Percentiles rank a stretch among this genome's conserved stretches.
phyloP scores from a whole-genome alignment of 805 yeast species.

The Debaryomyces tyrocola region DNA sequence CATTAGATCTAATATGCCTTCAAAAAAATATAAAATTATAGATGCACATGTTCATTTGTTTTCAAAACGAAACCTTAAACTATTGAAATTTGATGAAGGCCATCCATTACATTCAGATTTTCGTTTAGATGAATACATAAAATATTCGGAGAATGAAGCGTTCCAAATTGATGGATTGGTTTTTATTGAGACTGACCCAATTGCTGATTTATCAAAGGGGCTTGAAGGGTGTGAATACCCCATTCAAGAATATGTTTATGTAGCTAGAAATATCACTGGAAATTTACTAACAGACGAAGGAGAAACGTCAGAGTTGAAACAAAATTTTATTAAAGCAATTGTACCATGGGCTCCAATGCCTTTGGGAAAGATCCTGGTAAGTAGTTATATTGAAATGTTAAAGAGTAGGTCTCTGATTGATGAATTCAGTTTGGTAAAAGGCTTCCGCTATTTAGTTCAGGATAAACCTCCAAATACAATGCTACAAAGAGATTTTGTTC shows the following conservation, averaged over 20 bases:
- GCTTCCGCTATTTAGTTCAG: conserved; percentile 44
- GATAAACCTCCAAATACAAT: conserved; percentile 41
- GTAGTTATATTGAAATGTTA: conserved; percentile 12
- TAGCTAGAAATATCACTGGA: conserved; percentile 12
- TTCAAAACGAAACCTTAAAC: conserved; percentile 17
- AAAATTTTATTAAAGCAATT: conserved; percentile 20
- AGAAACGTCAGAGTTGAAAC: conserved; percentile 6
- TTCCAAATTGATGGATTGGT: conserved; percentile 26
- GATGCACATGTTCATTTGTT: conserved; percentile 42
- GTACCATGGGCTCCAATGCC: conserved; percentile 50
- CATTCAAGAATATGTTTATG: conserved; percentile 23
- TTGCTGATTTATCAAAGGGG: conserved; percentile 7
- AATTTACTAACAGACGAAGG: conserved; percentile 10
- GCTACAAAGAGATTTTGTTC: conserved; percentile 24
- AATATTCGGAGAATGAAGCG: conserved; percentile 3
- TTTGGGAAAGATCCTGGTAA: conserved; percentile 23
- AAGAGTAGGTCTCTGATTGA: conserved; percentile 6
- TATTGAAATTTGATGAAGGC: conserved; percentile 31
- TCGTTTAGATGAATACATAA: conserved; percentile 25
- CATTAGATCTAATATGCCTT: neutral
- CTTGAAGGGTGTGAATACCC: conserved; percentile 19
- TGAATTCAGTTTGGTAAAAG: conserved; percentile 25
- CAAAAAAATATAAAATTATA: conserved; percentile 12
- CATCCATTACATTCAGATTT: conserved; percentile 21
- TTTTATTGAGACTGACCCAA: conserved; percentile 35